phyloP scores from a whole-genome alignment of 164 flowering plant genomes.

The Akebia trifoliata region DNA sequence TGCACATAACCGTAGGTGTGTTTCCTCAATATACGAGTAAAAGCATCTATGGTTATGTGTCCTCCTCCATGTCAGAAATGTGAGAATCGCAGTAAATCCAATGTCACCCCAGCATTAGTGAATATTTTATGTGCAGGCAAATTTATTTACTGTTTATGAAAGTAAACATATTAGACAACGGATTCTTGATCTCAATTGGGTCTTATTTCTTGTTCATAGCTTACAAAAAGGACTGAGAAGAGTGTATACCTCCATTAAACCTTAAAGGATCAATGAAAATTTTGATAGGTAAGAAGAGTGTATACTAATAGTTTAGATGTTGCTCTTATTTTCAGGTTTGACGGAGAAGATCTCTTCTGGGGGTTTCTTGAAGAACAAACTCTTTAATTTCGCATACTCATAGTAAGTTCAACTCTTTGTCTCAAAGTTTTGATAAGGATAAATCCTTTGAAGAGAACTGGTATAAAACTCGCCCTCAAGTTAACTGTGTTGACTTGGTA shows the following conservation, averaged over 20 bases:
- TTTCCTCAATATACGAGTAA: no score
- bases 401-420: constrained; percentile 50
- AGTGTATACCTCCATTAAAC: no score
- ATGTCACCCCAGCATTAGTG: no score
- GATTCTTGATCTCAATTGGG: not conserved
- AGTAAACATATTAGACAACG: not conserved
- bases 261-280: no score
- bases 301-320: constrained; percentile 3
- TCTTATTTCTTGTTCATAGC: no score
- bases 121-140: not conserved
- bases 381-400: constrained; percentile 69
- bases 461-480: no score
- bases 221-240: no score
- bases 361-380: constrained; percentile 46
- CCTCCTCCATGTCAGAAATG: no score
- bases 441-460: not conserved
- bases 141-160: constrained; percentile 1
- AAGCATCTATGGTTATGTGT: no score
- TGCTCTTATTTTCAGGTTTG: constrained; percentile 53
- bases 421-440: not conserved
- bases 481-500: no score
- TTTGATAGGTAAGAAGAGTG: not conserved
- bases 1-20: no score
- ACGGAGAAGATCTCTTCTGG: constrained; percentile 66
- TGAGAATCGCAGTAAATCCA: no score